A percentile compares a stretch with the other conserved stretches of the same genome.
Conservation (phyloP, 768 basidiomycete genomes). For the Termitomyces bulborhizus region DNA sequence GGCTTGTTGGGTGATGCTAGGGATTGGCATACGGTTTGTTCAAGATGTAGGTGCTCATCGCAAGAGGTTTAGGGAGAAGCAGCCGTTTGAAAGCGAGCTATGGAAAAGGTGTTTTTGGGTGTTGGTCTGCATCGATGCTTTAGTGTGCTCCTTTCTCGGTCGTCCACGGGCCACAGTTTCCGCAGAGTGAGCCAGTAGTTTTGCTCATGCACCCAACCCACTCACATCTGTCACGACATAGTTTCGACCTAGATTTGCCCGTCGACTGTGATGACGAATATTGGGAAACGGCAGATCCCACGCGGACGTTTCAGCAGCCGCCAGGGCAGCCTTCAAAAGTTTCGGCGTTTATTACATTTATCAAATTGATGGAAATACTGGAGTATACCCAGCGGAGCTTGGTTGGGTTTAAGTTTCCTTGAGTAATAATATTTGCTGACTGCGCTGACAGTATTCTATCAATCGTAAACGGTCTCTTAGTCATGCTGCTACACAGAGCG, state of each 20-base stretch:
- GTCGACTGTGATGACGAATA: conserved; percentile 64
- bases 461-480: conserved; percentile 8
- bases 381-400: conserved; percentile 60
- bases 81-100: conserved; percentile 47
- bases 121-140: conserved; percentile 17
- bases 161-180: conserved; percentile 16
- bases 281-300: conserved; percentile 49
- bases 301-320: conserved; percentile 58
- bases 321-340: conserved; percentile 46
- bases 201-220: too few species aligned
- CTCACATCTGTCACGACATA: conserved; percentile 18
- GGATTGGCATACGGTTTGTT: conserved; percentile 49
- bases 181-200: conserved; percentile 10
- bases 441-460: conserved; percentile 9
- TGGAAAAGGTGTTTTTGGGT: conserved; percentile 54
- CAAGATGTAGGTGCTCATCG: conserved; percentile 57
- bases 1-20: conserved; percentile 45
- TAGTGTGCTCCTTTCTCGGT: conserved; percentile 15
- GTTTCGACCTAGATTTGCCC: conserved; percentile 66
- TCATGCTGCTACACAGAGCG: neutral
- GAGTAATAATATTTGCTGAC: too few species aligned
- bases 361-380: conserved; percentile 56
- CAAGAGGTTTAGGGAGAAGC: conserved; percentile 23
- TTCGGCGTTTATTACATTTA: conserved; percentile 45
- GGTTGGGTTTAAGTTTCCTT: conserved; percentile 25